Evolutionary conservation across 768 basidiomycete genomes (phyloP).

Genomic region (Auricularia sp.): DNA sequence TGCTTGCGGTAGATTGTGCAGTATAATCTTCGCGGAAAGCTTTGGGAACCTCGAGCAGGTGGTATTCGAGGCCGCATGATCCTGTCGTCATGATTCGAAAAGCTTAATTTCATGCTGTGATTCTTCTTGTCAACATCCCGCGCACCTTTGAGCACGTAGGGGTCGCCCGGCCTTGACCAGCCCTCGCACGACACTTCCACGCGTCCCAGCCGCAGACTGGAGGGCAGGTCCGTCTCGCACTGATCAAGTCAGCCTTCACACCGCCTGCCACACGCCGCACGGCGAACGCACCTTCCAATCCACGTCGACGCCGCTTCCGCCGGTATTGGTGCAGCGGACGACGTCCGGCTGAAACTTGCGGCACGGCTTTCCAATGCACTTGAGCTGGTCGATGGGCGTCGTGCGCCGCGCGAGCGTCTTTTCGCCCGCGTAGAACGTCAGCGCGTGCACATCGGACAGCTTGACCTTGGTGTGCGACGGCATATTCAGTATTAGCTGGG

Average conservation of each 20-base stretch:
- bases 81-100: conserved; percentile 31
- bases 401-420: conserved; percentile 59
- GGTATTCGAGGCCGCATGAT: conserved; percentile 81
- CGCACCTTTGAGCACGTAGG: conserved; percentile 74
- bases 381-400: conserved; percentile 62
- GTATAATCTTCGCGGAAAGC: conserved; percentile 13
- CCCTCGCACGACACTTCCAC: conserved; percentile 89
- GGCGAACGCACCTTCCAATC: conserved; percentile 72
- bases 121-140: conserved; percentile 1
- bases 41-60: conserved; percentile 57
- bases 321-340: conserved; percentile 73
- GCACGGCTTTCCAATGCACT: conserved; percentile 73
- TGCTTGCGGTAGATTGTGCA: not conserved
- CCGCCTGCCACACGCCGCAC: not conserved
- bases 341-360: conserved; percentile 69
- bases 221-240: conserved; percentile 88
- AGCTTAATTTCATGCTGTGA: not conserved
- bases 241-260: conserved; percentile 18
- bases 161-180: conserved; percentile 74
- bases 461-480: conserved; percentile 41
- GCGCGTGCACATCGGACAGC: conserved; percentile 58
- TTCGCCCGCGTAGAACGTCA: conserved; percentile 68
- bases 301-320: conserved; percentile 66
- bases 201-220: conserved; percentile 68
- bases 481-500: not conserved